phyloP scores from a whole-genome alignment of 495 filamentous ascomycete species.

The Penicillium paxilli region DNA sequence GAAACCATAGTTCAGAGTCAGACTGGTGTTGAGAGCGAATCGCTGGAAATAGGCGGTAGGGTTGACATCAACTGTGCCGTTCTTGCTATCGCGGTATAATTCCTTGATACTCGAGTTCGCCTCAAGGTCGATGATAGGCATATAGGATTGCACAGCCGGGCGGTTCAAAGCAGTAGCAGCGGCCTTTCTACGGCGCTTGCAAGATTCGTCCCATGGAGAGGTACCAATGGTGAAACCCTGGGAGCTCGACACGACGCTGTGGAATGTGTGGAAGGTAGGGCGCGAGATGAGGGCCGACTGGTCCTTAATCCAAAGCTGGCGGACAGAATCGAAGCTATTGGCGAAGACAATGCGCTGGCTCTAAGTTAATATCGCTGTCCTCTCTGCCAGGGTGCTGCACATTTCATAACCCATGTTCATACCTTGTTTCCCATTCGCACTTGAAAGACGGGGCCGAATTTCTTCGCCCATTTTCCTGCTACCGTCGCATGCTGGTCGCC shows the following conservation, averaged over 20 bases:
- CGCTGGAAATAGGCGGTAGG: conserved; percentile 66
- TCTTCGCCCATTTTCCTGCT: conserved; percentile 55
- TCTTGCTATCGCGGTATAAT: conserved; percentile 54
- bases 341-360: conserved; percentile 65
- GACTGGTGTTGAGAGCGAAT: conserved; percentile 64
- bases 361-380: neutral
- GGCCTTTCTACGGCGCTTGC: conserved; percentile 68
- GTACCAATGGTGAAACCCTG: conserved; percentile 76
- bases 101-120: conserved; percentile 64
- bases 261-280: conserved; percentile 71
- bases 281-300: conserved; percentile 70
- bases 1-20: conserved; percentile 68
- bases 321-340: conserved; percentile 67
- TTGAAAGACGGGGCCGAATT: conserved; percentile 68
- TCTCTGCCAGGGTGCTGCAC: neutral
- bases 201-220: conserved; percentile 72
- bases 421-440: conserved; percentile 66
- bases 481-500: conserved; percentile 56
- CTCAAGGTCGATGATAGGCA: conserved; percentile 73
- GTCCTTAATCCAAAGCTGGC: conserved; percentile 70
- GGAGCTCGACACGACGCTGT: conserved; percentile 66
- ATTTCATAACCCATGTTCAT: conserved; percentile 3
- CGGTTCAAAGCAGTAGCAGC: conserved; percentile 70
- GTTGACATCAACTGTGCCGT: conserved; percentile 61
- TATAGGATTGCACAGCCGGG: conserved; percentile 65